Conservation (phyloP, 1,139 yeast genomes). For the Sporopachydermia cereana region DNA sequence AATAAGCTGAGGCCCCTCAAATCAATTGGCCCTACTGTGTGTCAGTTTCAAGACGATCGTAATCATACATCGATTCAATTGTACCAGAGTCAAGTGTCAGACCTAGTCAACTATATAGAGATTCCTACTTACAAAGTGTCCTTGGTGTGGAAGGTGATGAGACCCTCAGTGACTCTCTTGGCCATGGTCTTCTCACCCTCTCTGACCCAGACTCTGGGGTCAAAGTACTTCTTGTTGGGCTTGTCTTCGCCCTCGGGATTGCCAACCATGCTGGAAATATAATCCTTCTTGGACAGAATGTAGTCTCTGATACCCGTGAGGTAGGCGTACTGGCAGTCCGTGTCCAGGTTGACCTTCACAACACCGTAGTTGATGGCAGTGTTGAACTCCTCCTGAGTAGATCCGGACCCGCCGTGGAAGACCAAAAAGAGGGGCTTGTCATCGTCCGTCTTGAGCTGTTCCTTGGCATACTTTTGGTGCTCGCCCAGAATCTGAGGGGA, state of each 20-base stretch:
- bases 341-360: conserved; percentile 97
- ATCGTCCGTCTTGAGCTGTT: conserved; percentile 42
- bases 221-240: conserved; percentile 98
- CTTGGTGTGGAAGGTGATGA: conserved; percentile 76
- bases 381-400: conserved; percentile 83
- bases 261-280: conserved; percentile 80
- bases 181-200: conserved; percentile 99
- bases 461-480: conserved; percentile 75
- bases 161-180: conserved; percentile 72
- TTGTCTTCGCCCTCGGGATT: conserved; percentile 99
- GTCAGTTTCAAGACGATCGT: too few species aligned
- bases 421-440: conserved; percentile 87
- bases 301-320: conserved; percentile 94
- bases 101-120: too few species aligned
- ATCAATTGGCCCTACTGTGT: too few species aligned
- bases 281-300: conserved; percentile 91
- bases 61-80: too few species aligned
- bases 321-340: conserved; percentile 98
- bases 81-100: too few species aligned
- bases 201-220: conserved; percentile 99
- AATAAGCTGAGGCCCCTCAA: too few species aligned
- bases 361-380: conserved; percentile 89
- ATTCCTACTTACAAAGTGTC: too few species aligned
- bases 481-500: conserved; percentile 90
- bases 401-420: conserved; percentile 99